phyloP scores from a whole-genome alignment of 257 asterid genomes.

The Parsonsia alboflavescens region DNA sequence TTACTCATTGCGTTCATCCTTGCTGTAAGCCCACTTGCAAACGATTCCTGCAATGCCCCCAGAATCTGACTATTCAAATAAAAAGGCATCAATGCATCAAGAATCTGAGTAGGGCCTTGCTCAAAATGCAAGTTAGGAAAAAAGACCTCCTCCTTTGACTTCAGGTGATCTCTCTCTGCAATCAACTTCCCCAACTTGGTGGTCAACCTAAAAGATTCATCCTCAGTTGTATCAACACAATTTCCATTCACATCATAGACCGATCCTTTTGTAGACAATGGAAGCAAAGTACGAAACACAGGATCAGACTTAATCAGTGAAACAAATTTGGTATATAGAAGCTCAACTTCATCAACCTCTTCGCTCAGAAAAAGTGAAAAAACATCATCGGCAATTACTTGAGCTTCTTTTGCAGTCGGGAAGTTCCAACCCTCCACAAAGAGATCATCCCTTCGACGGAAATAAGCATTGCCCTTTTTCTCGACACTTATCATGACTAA shows the following conservation, averaged over 20 bases:
- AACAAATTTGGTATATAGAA: conserved; percentile 60
- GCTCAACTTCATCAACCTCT: conserved; percentile 80
- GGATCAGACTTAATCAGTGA: conserved; percentile 67
- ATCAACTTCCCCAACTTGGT: conserved; percentile 56
- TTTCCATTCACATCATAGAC: conserved; percentile 48
- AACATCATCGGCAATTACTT: conserved; percentile 63
- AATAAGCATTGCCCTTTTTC: conserved; percentile 57
- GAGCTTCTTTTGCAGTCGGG: conserved; percentile 69
- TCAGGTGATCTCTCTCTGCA: conserved; percentile 51
- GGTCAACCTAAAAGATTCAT: conserved; percentile 63
- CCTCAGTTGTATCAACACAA: conserved; percentile 46
- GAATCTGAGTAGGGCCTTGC: conserved; percentile 86
- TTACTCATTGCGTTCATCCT: conserved; percentile 93
- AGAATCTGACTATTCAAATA: conserved; percentile 82
- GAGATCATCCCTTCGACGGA: conserved; percentile 26
- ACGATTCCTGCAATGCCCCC: conserved; percentile 79
- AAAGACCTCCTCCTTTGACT: conserved; percentile 14
- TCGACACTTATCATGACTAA: conserved; percentile 56
- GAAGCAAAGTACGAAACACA: conserved; percentile 55
- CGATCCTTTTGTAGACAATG: conserved; percentile 46
- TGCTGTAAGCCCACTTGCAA: conserved; percentile 89
- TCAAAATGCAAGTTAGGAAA: conserved; percentile 50
- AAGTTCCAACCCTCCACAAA: conserved; percentile 47
- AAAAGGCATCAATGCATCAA: conserved; percentile 80
- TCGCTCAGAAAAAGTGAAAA: conserved; percentile 58